phyloP scores from a whole-genome alignment of 2,329 filamentous ascomycete species.

The Arthroderma sp. region DNA sequence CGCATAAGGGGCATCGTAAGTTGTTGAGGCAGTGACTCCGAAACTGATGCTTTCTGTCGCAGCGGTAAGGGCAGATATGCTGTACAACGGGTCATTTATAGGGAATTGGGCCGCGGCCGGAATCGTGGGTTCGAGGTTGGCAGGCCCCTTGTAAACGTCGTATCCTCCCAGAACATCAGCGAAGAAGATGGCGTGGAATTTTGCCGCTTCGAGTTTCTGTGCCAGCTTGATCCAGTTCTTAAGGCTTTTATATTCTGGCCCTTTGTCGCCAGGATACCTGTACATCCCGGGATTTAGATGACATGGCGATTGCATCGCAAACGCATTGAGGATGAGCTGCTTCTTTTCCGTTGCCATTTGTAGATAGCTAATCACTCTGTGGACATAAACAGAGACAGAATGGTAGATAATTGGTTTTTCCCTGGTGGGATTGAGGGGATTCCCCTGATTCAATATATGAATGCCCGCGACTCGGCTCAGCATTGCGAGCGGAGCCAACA shows the following conservation, averaged over 20 bases:
- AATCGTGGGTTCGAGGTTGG: slow-evolving; percentile 27
- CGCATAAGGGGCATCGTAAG: slow-evolving; percentile 43
- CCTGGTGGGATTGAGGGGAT: no score
- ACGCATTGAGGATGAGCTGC: slow-evolving; percentile 16
- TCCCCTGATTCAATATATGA: no score
- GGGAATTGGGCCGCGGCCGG: slow-evolving; percentile 31
- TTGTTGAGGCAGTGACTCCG: slow-evolving; percentile 42
- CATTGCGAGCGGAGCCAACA: no score
- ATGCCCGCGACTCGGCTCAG: no score
- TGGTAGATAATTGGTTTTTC: no score
- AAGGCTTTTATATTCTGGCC: slow-evolving; percentile 28
- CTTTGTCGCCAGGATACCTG: slow-evolving; percentile 24
- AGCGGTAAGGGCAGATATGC: slow-evolving; percentile 35
- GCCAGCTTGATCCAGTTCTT: slow-evolving; percentile 37
- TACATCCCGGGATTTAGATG: slow-evolving; percentile 34
- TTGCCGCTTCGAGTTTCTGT: slow-evolving; percentile 34
- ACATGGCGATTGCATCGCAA: slow-evolving; percentile 35
- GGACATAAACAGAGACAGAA: no score
- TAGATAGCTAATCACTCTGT: no score
- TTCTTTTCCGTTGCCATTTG: no score
- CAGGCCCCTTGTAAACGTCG: slow-evolving; percentile 33
- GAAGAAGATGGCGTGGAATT: slow-evolving; percentile 40
- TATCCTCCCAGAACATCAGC: slow-evolving; percentile 38
- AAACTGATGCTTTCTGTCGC: slow-evolving; percentile 36
- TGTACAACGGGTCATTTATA: slow-evolving; percentile 30